phyloP scores from a whole-genome alignment of 192 early-diverging fungal genomes.

The Rhizoclosmatium sp. region DNA sequence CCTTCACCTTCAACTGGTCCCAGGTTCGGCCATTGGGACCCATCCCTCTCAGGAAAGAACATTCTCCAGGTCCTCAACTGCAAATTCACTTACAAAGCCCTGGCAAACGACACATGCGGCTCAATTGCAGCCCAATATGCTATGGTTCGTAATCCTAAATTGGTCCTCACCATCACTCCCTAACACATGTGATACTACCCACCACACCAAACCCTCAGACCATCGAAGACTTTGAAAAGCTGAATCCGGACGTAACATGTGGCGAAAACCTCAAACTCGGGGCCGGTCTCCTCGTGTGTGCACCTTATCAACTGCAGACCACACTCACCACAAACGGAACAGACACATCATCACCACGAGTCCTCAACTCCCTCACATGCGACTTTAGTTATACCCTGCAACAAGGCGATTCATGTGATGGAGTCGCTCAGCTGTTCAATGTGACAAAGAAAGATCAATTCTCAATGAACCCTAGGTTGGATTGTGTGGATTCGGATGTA shows the following conservation, averaged over 20 bases:
- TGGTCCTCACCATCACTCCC: neutral
- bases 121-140: constrained; percentile 22
- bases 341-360: no score
- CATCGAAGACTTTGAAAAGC: neutral
- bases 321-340: no score
- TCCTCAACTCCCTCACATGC: neutral
- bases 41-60: neutral
- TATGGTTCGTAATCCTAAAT: neutral
- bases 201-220: neutral
- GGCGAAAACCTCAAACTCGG: neutral
- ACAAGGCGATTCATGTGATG: neutral
- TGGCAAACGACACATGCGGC: constrained; percentile 20
- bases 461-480: neutral
- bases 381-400: neutral
- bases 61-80: neutral
- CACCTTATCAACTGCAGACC: neutral
- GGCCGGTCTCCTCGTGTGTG: constrained; percentile 1
- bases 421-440: neutral
- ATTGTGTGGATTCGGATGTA: neutral
- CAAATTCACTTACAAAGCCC: neutral
- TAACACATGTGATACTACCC: neutral
- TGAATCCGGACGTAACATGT: neutral
- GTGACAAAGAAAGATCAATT: neutral
- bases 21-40: neutral
- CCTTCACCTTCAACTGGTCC: no score